A percentile compares a stretch with the other conserved stretches of the same genome.
Conservation (phyloP, 23 red algal species). For the Chondrus crispus region DNA sequence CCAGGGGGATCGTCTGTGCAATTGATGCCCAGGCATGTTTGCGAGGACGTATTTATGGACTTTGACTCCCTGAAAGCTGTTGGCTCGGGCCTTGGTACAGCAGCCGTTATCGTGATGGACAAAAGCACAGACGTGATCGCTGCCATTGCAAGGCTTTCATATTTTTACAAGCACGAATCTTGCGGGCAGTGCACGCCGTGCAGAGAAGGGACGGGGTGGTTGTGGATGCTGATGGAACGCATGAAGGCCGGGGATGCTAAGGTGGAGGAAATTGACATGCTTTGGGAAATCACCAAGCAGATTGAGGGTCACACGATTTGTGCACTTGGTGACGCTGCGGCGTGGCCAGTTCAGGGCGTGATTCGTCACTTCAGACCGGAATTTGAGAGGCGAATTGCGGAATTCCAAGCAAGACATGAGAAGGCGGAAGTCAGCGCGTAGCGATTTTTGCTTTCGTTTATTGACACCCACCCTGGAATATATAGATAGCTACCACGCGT, state of each 20-base stretch:
- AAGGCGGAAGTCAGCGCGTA: not conserved
- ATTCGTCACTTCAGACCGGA: slow-evolving; percentile 98
- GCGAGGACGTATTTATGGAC: slow-evolving; percentile 98
- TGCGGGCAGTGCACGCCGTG: slow-evolving; percentile 99
- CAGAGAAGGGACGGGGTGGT: slow-evolving; percentile 97
- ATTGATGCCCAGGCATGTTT: slow-evolving; percentile 77
- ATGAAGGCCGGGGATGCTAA: slow-evolving; percentile 92
- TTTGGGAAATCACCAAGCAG: slow-evolving; percentile 94
- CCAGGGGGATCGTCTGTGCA: slow-evolving; percentile 94
- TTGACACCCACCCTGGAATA: no score
- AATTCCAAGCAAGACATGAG: slow-evolving; percentile 41
- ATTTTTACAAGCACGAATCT: slow-evolving; percentile 99
- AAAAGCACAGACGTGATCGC: slow-evolving; percentile 94
- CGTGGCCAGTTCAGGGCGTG: slow-evolving; percentile 98
- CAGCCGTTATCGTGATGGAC: slow-evolving; percentile 99
- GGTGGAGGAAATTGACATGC: slow-evolving; percentile 96
- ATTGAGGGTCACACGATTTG: slow-evolving; percentile 99
- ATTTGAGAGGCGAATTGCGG: slow-evolving; percentile 89
- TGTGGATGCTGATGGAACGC: slow-evolving; percentile 87
- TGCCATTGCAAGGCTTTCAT: slow-evolving; percentile 86
- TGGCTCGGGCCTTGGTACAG: slow-evolving; percentile 87
- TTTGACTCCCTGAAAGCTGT: slow-evolving; percentile 99
- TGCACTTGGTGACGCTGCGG: slow-evolving; percentile 95
- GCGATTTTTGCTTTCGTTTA: not conserved
- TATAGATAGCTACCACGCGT: no score